Base-by-base conservation (phyloP, 2,329 filamentous ascomycete genomes). In the Fusarium tanahbumbuense region DNA sequence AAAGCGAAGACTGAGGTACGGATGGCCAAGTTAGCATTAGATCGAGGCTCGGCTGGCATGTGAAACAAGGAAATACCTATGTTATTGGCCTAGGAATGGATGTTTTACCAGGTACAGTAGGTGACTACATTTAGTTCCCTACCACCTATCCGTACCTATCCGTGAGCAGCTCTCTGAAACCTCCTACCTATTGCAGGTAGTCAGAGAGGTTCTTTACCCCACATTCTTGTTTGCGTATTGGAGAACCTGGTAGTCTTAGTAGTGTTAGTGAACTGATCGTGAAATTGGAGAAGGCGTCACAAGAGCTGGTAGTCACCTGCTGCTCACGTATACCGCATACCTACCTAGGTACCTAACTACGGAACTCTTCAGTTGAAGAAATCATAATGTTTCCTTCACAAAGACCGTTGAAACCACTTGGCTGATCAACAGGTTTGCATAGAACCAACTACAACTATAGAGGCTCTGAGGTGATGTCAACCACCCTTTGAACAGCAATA, bases 11-110 rank as follows among this genome's bases (percentile, higher is more conserved):
- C 3, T 37, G 34, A 37, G 34, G 34, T 37, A 30, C 28, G 12
- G 12, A 30, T 30, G 11, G n/a, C 34, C 34, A 37, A 32, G 30
- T 32, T 32, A 32, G 30, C 30, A 16, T 32, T 49, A n/a, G 22
- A 40, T 18, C n/a, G 32, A 20, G 47, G 54, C 55, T 66, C 63
- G 63, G 63, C 20, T 66, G 16, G 48, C 63, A 66, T 61, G 63
- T 66, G 63, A 65, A 52, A 40, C 30, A 20, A 27, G 9, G 18
- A 27, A 4, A 6, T n/a, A 37, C 34, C 18, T 37, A 37, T 37
- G 34, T 18, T 27, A 55, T 6, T 27, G 22, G 22, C 25, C 30
- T 46, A 30, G 60, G 4, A 28, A 46, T 50, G 18, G 48, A 50
- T 37, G 30, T 34, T 30, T 40, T 49, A 23, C 40, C 42, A 41